phyloP scores from a whole-genome alignment of 2,329 filamentous ascomycete species.

The Fusarium sp. region DNA sequence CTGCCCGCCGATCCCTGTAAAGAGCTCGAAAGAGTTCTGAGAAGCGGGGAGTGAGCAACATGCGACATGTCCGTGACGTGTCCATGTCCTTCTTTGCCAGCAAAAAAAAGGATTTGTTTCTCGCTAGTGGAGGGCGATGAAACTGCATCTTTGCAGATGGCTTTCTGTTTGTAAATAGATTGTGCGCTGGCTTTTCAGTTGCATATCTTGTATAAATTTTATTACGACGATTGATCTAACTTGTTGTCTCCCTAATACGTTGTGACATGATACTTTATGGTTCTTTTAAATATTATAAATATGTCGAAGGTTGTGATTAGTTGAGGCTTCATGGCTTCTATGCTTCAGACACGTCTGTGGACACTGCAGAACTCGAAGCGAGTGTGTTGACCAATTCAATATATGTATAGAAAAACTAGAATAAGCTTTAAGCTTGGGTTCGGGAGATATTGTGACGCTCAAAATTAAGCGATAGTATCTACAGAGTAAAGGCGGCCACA shows the following conservation, averaged over 20 bases:
- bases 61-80: conserved; percentile 23
- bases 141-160: conserved; percentile 30
- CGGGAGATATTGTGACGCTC: not conserved
- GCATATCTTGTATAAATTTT: conserved; percentile 42
- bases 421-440: not conserved
- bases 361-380: too few relatives aligned
- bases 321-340: not conserved
- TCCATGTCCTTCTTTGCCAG: not conserved
- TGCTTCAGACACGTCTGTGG: not conserved
- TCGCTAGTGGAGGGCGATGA: conserved; percentile 31
- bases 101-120: conserved; percentile 4
- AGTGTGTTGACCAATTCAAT: not conserved
- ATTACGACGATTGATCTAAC: conserved; percentile 21
- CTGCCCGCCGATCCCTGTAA: conserved; percentile 34
- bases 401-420: not conserved
- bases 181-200: conserved; percentile 33
- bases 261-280: not conserved
- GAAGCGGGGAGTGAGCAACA: not conserved
- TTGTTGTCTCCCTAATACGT: not conserved
- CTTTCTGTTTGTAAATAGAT: conserved; percentile 43
- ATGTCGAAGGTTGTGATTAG: too few relatives aligned
- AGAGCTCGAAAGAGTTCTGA: conserved; percentile 17
- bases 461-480: not conserved
- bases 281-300: not conserved
- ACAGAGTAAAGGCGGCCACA: not conserved